Evolutionary conservation across 169 alveolate species (phyloP), one percentile per base, ranked within the genome.

Genomic region (Plasmodium billcollinsi): DNA sequence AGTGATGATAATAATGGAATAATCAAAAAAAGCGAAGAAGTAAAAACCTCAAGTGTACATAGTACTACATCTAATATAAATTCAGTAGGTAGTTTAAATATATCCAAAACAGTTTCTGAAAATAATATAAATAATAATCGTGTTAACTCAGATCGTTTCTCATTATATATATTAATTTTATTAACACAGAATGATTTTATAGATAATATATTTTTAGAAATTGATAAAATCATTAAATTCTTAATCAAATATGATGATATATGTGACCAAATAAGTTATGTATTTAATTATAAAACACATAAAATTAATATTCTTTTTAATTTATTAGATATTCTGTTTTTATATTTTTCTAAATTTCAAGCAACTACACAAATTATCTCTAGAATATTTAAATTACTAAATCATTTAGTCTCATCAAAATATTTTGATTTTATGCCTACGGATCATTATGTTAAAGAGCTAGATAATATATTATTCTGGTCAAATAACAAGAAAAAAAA

Each of bases 311-410:
- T 86, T 2, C 61, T 86, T 7, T 86, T 86, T 71, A 86, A 86
- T 54, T 66, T 86, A 18, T 20, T 86, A 2, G 92, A 86, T 86
- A 14, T 86, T 8, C 52, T 86, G 2, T 86, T 86, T 70, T 66
- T 71, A 24, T 86, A 86, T 71, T 86, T 24, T 86, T 47, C 92
- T 0, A 86, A 86, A 71, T 86, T 71, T 62, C 92, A 86, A 21
- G 92, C 92, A 4, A 29, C n/a, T 26, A 18, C n/a, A 33, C 43
- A 62, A 47, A 21, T 33, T 5, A 73, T 86, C 0, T 59, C 86
- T 0, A 39, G 62, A 9, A 71, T 86, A 15, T 86, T 70, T 47
- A 86, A 86, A 33, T 74, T 72, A 26, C 24, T 86, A 15, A 70
- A 86, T 24, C 92, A 86, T 62, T 21, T 86, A 4, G 88, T 86